phyloP scores from a whole-genome alignment of 2,329 filamentous ascomycete genomes.

The Sporothrix humicola region DNA sequence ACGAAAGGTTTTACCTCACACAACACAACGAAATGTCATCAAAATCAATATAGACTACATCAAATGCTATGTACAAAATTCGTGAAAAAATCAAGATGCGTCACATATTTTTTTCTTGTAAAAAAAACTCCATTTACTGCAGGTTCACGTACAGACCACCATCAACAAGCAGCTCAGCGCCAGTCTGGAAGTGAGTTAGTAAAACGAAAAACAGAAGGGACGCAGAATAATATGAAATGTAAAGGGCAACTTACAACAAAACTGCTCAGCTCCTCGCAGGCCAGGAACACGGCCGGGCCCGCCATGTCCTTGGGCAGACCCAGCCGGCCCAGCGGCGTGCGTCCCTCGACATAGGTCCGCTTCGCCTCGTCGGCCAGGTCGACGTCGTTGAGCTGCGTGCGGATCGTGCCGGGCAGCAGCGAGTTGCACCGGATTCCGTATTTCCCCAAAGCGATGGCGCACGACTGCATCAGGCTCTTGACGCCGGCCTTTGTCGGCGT shows the following conservation, averaged over 20 bases:
- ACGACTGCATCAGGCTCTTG: constrained; percentile 70
- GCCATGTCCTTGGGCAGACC: constrained; percentile 68
- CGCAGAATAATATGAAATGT: no score
- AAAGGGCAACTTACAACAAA: constrained; percentile 54
- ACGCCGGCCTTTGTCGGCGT: constrained; percentile 76
- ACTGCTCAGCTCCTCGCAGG: constrained; percentile 65
- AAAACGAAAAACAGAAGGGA: neutral
- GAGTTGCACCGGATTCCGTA: constrained; percentile 73
- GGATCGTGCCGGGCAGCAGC: constrained; percentile 70
- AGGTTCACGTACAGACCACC: constrained; percentile 76
- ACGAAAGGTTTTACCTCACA: neutral
- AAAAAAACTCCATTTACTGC: constrained; percentile 48
- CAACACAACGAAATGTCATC: neutral
- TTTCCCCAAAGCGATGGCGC: constrained; percentile 68
- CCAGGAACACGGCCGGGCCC: constrained; percentile 74
- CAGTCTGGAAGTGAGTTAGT: constrained; percentile 50
- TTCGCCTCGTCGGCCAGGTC: constrained; percentile 70
- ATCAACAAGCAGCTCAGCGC: constrained; percentile 73
- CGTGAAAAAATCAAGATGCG: neutral
- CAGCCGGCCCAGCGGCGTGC: constrained; percentile 68
- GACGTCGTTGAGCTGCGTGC: constrained; percentile 71
- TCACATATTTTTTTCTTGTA: constrained; percentile 12
- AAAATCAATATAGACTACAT: neutral
- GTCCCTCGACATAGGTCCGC: constrained; percentile 67
- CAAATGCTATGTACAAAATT: constrained; percentile 19